Conservation (phyloP, 495 filamentous ascomycete genomes). For the Xylaria cubensis region DNA sequence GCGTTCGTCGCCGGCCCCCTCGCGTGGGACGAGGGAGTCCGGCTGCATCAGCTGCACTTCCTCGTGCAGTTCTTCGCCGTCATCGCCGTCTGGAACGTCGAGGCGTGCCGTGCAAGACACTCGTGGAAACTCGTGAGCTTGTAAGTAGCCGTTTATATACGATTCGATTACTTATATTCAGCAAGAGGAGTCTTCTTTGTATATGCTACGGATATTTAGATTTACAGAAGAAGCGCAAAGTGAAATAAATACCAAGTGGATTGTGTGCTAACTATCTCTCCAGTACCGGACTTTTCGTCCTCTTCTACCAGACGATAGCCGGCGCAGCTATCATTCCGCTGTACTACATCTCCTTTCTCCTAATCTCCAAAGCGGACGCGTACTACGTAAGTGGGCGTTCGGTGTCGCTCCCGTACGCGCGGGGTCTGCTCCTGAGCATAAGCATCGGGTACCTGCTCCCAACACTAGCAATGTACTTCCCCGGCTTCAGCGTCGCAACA, state of each 20-base stretch:
- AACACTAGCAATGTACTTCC: constrained; percentile 38
- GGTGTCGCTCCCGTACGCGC: constrained; percentile 35
- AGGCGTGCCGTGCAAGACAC: constrained; percentile 39
- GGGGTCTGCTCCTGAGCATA: constrained; percentile 43
- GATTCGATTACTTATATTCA: neutral
- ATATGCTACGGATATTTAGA: neutral
- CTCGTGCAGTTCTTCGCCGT: constrained; percentile 37
- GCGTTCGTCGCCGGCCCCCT: constrained; percentile 33
- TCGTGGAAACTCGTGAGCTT: constrained; percentile 35
- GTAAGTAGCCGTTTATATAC: constrained; percentile 29
- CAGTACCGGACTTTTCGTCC: constrained; percentile 35
- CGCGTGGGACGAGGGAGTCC: constrained; percentile 30
- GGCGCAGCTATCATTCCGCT: constrained; percentile 47
- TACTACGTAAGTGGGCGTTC: constrained; percentile 41
- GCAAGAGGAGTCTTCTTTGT: neutral
- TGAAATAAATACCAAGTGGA: neutral
- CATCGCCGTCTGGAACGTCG: constrained; percentile 41
- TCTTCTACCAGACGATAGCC: constrained; percentile 44
- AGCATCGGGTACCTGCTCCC: constrained; percentile 46
- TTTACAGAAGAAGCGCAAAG: neutral
- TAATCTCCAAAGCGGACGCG: constrained; percentile 23
- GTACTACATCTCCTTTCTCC: constrained; percentile 37
- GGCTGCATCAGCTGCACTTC: constrained; percentile 36
- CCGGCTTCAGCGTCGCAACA: constrained; percentile 33
- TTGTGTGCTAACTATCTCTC: neutral